These are phyloP conservation scores for Millerago galiae DNA, from an alignment of 805 yeast genomes.

Conservation along the genomic window DNA sequence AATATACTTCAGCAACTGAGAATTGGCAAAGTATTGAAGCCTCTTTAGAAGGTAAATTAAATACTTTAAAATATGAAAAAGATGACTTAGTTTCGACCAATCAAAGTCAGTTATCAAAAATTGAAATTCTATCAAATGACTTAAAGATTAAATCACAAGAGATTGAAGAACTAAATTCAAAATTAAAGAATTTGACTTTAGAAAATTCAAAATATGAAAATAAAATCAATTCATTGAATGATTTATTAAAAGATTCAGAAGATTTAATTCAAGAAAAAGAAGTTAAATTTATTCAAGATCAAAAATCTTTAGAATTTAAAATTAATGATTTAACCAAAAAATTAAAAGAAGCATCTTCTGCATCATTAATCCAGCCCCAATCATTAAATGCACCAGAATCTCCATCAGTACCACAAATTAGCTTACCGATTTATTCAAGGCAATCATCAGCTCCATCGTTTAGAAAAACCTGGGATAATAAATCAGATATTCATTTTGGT, in stretches of 20 bases:
- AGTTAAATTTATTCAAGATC: constrained; percentile 13
- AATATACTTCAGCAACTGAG: constrained; percentile 68
- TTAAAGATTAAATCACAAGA: constrained; percentile 20
- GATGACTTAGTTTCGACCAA: constrained; percentile 30
- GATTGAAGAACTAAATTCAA: constrained; percentile 14
- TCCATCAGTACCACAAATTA: background rate
- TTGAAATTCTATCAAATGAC: constrained; percentile 27
- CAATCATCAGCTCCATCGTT: constrained; percentile 16
- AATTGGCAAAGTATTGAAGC: constrained; percentile 82
- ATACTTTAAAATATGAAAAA: constrained; percentile 38
- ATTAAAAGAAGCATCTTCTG: constrained; percentile 1
- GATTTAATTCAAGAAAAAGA: constrained; percentile 17
- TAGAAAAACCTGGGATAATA: constrained; percentile 21
- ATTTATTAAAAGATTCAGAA: constrained; percentile 23
- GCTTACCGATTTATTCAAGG: constrained; percentile 3
- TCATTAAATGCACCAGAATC: constrained; percentile 8
- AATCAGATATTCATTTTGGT: constrained; percentile 33
- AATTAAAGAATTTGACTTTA: constrained; percentile 19
- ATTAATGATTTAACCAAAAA: constrained; percentile 15
- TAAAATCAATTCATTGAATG: constrained; percentile 18
- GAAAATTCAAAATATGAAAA: constrained; percentile 20
- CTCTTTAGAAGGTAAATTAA: constrained; percentile 43
- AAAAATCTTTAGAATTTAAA: constrained; percentile 14
- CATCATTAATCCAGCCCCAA: constrained; percentile 13
- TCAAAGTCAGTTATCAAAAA: constrained; percentile 15